These are phyloP conservation scores for Butyriboletus regius DNA, from an alignment of 1,284 basidiomycete genomes.

Conservation along the genomic window DNA sequence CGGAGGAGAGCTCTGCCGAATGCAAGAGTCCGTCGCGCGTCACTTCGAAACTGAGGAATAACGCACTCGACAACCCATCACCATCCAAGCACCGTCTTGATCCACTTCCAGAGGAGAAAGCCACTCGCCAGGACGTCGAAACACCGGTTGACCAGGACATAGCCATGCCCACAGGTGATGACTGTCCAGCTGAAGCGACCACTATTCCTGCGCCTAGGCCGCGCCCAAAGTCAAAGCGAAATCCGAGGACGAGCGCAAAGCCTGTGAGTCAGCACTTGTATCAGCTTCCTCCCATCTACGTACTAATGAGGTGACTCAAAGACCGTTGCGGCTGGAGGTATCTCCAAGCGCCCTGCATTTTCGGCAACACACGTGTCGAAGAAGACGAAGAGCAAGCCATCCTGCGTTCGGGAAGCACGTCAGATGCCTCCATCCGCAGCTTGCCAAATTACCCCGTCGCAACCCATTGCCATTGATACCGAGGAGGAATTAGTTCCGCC, in stretches of 20 bases:
- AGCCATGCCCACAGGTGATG: not conserved
- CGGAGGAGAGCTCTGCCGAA: not conserved
- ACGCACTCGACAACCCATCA: not conserved
- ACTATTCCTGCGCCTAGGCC: not conserved
- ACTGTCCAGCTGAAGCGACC: slow-evolving; percentile 1
- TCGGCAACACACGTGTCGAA: slow-evolving; percentile 14
- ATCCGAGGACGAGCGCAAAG: slow-evolving; percentile 25
- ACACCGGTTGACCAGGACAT: slow-evolving; percentile 1
- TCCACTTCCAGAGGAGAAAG: slow-evolving; percentile 9
- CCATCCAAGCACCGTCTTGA: slow-evolving; percentile 11
- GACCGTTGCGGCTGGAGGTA: slow-evolving; percentile 11
- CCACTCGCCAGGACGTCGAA: not conserved
- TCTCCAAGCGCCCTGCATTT: slow-evolving; percentile 14
- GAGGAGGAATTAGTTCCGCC: slow-evolving; percentile 17
- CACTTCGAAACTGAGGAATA: not conserved
- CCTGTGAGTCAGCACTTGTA: slow-evolving; percentile 20
- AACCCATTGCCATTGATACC: slow-evolving; percentile 12
- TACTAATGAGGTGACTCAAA: slow-evolving; percentile 19
- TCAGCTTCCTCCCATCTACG: slow-evolving; percentile 1
- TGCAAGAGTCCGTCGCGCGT: not conserved
- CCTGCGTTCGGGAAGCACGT: slow-evolving; percentile 12
- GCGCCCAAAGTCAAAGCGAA: slow-evolving; percentile 15
- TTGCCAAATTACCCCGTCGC: slow-evolving; percentile 11
- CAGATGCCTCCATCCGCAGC: slow-evolving; percentile 6
- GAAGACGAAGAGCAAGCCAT: slow-evolving; percentile 20